A percentile compares a stretch with the other conserved stretches of the same genome.
These are phyloP conservation scores for Fonsecaea pugnacius DNA, from an alignment of 2,329 filamentous ascomycete species.

Conservation along the genomic window DNA sequence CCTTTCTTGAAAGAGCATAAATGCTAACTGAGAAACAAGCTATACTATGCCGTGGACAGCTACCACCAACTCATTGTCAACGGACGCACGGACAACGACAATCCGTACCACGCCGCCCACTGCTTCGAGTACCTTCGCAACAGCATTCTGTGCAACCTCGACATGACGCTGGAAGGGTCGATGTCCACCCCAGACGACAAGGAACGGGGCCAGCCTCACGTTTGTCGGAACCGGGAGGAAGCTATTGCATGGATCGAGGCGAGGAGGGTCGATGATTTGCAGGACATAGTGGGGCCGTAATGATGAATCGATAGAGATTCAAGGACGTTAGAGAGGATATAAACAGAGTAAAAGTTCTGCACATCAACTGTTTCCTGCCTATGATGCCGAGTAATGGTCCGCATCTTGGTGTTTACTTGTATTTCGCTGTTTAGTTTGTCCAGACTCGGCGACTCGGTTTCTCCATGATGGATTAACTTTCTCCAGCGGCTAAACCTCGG, in stretches of 20 bases:
- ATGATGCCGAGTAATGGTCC: neutral
- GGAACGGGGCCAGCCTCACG: slow-evolving; percentile 41
- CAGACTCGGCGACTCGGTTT: too few relatives aligned
- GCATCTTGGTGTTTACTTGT: neutral
- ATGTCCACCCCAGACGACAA: slow-evolving; percentile 33
- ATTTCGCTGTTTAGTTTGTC: too few relatives aligned
- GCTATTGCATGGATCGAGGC: slow-evolving; percentile 42
- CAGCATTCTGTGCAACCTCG: slow-evolving; percentile 42
- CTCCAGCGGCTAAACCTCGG: neutral
- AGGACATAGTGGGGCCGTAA: slow-evolving; percentile 42
- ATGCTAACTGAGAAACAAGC: neutral
- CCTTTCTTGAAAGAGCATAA: neutral
- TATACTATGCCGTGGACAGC: slow-evolving; percentile 42
- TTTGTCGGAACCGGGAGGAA: slow-evolving; percentile 42
- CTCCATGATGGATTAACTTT: neutral
- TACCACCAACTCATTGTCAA: slow-evolving; percentile 44
- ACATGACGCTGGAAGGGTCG: slow-evolving; percentile 44
- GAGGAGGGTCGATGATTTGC: slow-evolving; percentile 42
- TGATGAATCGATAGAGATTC: neutral
- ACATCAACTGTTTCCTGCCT: neutral
- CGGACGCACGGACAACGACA: slow-evolving; percentile 38
- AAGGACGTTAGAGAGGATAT: neutral
- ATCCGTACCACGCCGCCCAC: slow-evolving; percentile 38
- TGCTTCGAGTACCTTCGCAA: slow-evolving; percentile 44
- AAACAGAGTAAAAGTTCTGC: neutral